Percentiles rank a stretch among this genome's conserved stretches.
Conservation (phyloP, 2,329 filamentous ascomycete species). For the Mycosphaerella sp. region DNA sequence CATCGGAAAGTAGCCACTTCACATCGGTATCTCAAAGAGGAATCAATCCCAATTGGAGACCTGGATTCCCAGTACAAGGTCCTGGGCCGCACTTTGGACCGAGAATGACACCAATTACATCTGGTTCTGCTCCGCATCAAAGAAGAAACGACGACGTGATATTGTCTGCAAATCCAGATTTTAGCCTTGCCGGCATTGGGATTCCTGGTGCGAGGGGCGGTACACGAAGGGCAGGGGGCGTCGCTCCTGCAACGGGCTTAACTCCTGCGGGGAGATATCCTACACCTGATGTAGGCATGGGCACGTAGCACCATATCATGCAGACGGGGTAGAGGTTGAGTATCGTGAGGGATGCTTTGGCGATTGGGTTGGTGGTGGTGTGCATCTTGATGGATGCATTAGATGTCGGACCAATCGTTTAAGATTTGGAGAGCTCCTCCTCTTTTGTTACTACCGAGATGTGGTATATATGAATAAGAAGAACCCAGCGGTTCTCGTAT, state of each 20-base stretch:
- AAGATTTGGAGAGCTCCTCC: too few relatives aligned
- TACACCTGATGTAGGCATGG: constrained; percentile 16
- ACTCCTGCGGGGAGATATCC: constrained; percentile 32
- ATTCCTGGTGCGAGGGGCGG: constrained; percentile 29
- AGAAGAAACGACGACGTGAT: constrained; percentile 60
- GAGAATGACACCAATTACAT: constrained; percentile 6
- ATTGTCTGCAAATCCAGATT: constrained; percentile 77
- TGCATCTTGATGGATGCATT: too few relatives aligned
- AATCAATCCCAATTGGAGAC: constrained; percentile 82
- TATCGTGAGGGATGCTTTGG: not conserved
- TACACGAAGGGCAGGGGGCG: constrained; percentile 29
- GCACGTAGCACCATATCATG: too few relatives aligned
- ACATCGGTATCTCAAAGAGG: constrained; percentile 85
- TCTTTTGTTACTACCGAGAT: too few relatives aligned
- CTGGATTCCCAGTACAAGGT: constrained; percentile 41
- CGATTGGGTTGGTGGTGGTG: too few relatives aligned
- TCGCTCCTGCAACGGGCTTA: constrained; percentile 19
- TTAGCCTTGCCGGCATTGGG: constrained; percentile 56
- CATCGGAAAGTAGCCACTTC: constrained; percentile 74
- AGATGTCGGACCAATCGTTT: too few relatives aligned
- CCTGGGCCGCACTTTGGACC: constrained; percentile 12
- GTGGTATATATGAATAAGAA: too few relatives aligned
- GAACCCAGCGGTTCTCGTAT: too few relatives aligned
- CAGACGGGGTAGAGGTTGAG: not conserved
- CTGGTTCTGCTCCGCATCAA: constrained; percentile 37